phyloP scores from a whole-genome alignment of 306 rosid species.

The Cucurbita maxima region DNA sequence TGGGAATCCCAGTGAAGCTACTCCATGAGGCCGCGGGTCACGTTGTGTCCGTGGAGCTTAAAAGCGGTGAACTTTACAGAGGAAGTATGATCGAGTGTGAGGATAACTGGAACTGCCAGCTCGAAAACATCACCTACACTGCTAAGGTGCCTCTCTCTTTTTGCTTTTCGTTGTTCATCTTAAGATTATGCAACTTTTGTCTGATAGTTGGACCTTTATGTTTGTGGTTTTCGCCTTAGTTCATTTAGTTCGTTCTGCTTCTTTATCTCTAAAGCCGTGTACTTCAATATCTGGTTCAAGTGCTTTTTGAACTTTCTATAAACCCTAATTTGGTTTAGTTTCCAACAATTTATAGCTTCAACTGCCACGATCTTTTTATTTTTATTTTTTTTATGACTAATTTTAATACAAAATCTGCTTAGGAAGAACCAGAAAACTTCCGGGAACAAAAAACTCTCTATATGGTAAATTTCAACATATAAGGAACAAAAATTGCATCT shows the following conservation, averaged over 20 bases:
- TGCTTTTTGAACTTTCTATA: background rate
- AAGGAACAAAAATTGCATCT: background rate
- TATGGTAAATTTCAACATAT: background rate
- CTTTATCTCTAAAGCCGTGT: background rate
- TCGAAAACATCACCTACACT: constrained; percentile 92
- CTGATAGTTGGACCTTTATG: background rate
- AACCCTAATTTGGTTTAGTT: background rate
- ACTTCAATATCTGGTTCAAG: background rate
- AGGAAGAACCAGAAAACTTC: background rate
- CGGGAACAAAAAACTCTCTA: background rate
- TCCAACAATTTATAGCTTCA: background rate
- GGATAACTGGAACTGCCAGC: constrained; percentile 99
- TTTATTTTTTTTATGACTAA: too few species aligned
- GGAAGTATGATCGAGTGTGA: constrained; percentile 97
- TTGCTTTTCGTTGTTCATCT: background rate
- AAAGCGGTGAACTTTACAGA: constrained; percentile 95
- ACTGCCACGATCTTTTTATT: background rate
- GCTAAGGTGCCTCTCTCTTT: constrained; percentile 46
- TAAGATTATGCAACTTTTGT: background rate
- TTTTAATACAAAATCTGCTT: background rate
- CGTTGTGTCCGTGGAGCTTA: constrained; percentile 86
- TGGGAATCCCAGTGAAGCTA: constrained; percentile 97
- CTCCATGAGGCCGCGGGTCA: constrained; percentile 98
- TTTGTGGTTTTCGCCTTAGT: background rate
- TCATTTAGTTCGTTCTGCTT: background rate